Percentiles rank a stretch among this genome's conserved stretches.
Evolutionary conservation across 768 basidiomycete genomes (phyloP).

Genomic region (Collybia nuda): DNA sequence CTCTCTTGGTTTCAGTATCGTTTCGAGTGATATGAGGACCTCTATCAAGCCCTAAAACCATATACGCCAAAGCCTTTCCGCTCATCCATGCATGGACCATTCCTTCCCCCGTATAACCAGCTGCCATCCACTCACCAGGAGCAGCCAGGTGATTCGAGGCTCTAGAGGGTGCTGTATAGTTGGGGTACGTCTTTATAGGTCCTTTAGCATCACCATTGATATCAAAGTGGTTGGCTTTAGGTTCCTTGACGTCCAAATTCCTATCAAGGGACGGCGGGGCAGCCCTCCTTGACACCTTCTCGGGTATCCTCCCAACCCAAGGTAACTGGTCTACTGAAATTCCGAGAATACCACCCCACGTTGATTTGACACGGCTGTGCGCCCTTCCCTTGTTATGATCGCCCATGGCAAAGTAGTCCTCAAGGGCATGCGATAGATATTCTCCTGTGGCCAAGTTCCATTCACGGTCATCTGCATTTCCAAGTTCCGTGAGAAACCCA

Average conservation of each 20-base stretch:
- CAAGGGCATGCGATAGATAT: conserved; percentile 40
- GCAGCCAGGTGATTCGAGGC: conserved; percentile 17
- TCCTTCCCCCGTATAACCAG: conserved; percentile 72
- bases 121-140: conserved; percentile 71
- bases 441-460: conserved; percentile 25
- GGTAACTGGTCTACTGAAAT: conserved; percentile 61
- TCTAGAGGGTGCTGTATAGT: neutral
- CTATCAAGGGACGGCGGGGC: conserved; percentile 5
- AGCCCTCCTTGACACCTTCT: conserved; percentile 41
- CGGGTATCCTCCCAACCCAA: conserved; percentile 70
- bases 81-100: conserved; percentile 73
- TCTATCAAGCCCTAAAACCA: conserved; percentile 48
- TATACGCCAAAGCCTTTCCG: conserved; percentile 55
- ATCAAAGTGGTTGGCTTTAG: too few relatives aligned
- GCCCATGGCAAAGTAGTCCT: conserved; percentile 46
- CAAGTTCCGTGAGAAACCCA: conserved; percentile 31
- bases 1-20: neutral
- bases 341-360: conserved; percentile 68
- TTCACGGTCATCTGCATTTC: conserved; percentile 34
- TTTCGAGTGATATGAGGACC: conserved; percentile 3
- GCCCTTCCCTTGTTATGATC: conserved; percentile 22
- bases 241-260: neutral
- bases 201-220: neutral
- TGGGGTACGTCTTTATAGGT: neutral
- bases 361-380: conserved; percentile 51